Conservation (phyloP, 306 rosid genomes). For the Dalbergia cochinchinensis region DNA sequence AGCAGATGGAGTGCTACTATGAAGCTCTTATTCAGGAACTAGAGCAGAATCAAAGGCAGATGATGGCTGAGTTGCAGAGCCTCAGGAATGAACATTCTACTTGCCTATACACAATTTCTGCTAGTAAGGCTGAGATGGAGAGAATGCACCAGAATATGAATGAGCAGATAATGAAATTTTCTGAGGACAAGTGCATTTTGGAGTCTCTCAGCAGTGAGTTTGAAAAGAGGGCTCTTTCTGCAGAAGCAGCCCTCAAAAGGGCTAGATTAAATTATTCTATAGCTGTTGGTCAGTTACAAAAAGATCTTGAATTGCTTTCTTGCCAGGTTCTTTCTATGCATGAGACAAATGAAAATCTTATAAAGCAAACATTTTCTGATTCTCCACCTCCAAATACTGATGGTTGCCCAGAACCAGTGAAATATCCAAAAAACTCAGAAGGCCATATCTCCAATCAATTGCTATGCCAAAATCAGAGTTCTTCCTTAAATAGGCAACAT, state of each 20-base stretch:
- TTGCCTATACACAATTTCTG: conserved; percentile 84
- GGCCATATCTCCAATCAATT: conserved; percentile 53
- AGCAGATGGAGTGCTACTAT: conserved; percentile 99
- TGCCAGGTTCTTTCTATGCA: conserved; percentile 88
- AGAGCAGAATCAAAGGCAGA: conserved; percentile 94
- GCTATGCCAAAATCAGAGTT: conserved; percentile 56
- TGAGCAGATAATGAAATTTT: conserved; percentile 67
- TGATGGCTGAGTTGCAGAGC: conserved; percentile 96
- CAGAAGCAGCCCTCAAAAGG: conserved; percentile 94
- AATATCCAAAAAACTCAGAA: conserved; percentile 56
- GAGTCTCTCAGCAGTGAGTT: conserved; percentile 78
- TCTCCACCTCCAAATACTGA: conserved; percentile 64
- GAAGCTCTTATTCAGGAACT: conserved; percentile 99
- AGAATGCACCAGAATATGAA: conserved; percentile 82
- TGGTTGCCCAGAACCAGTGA: conserved; percentile 51
- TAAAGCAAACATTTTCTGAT: conserved; percentile 81
- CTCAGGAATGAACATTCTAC: conserved; percentile 91
- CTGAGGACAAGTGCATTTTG: conserved; percentile 75
- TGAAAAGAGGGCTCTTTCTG: conserved; percentile 84
- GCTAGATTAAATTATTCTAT: conserved; percentile 96
- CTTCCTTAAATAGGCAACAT: conserved; percentile 63
- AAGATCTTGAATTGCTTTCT: conserved; percentile 93
- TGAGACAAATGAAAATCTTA: conserved; percentile 91
- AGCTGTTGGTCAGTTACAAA: conserved; percentile 94
- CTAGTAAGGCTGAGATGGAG: conserved; percentile 86